Conservation (phyloP, 768 basidiomycete species). For the Tricholoma furcatifolium region DNA sequence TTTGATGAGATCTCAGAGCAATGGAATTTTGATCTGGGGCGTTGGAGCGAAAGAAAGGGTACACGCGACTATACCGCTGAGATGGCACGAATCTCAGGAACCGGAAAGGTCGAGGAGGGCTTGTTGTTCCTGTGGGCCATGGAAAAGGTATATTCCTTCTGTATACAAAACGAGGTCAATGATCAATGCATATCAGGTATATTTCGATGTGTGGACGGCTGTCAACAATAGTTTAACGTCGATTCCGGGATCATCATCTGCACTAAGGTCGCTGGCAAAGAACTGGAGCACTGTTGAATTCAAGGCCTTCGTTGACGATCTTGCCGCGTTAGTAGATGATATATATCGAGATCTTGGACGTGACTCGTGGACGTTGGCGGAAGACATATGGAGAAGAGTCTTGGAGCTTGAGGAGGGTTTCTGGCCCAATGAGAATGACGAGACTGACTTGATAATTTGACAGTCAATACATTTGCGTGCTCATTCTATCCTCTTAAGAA, state of each 20-base stretch:
- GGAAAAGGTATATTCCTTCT: slow-evolving; percentile 78
- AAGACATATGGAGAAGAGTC: slow-evolving; percentile 55
- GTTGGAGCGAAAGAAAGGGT: slow-evolving; percentile 53
- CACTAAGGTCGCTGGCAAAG: slow-evolving; percentile 48
- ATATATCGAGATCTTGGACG: slow-evolving; percentile 36
- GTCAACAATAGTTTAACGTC: slow-evolving; percentile 30
- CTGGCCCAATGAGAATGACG: slow-evolving; percentile 17
- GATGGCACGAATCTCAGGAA: slow-evolving; percentile 52
- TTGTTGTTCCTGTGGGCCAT: slow-evolving; percentile 78
- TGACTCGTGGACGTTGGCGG: slow-evolving; percentile 36
- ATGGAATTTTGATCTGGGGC: slow-evolving; percentile 44
- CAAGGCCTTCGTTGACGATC: slow-evolving; percentile 46
- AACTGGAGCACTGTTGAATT: slow-evolving; percentile 66
- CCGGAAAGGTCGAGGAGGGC: slow-evolving; percentile 55
- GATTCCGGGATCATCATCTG: slow-evolving; percentile 16
- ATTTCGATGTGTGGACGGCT: slow-evolving; percentile 65
- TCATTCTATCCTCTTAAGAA: no score
- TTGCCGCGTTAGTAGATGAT: slow-evolving; percentile 47
- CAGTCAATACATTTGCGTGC: no score
- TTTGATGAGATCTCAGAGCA: slow-evolving; percentile 51
- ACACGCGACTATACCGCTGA: slow-evolving; percentile 74
- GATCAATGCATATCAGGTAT: slow-evolving; percentile 43
- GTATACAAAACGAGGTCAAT: neutral
- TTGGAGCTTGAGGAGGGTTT: slow-evolving; percentile 50
- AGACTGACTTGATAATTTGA: neutral